phyloP scores from a whole-genome alignment of 2,329 filamentous ascomycete genomes.

The Phaeoacremonium minimum region DNA sequence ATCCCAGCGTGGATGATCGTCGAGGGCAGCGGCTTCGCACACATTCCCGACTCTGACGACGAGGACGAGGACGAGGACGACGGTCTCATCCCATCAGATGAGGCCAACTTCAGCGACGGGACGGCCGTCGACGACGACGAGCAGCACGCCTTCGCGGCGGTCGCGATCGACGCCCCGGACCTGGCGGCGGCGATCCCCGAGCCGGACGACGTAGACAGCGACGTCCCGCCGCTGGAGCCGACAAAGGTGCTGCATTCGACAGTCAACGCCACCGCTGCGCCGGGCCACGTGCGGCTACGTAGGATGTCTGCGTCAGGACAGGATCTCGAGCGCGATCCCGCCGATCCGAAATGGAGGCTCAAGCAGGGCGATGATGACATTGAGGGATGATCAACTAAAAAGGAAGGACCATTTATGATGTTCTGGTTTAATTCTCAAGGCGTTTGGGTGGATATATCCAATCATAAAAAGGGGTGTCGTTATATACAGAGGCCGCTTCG shows the following conservation, averaged over 20 bases:
- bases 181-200: neutral
- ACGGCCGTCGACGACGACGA: neutral
- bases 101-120: conserved; percentile 12
- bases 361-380: neutral
- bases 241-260: conserved; percentile 5
- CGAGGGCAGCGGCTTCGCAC: conserved; percentile 65
- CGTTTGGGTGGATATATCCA: too few relatives aligned
- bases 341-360: neutral
- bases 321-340: neutral
- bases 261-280: neutral
- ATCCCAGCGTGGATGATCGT: conserved; percentile 71
- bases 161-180: conserved; percentile 7
- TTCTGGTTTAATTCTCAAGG: too few relatives aligned
- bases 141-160: neutral
- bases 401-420: too few relatives aligned
- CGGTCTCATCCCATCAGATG: too few relatives aligned
- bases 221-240: conserved; percentile 3
- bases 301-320: conserved; percentile 4
- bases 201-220: conserved; percentile 3
- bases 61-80: conserved; percentile 25
- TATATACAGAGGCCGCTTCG: too few relatives aligned
- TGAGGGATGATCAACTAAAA: neutral
- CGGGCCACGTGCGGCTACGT: conserved; percentile 6
- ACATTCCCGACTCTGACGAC: conserved; percentile 21
- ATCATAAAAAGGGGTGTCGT: too few relatives aligned